Base-by-base conservation (phyloP, 345 rosid species). In the Eucalyptus erythrocorys region DNA sequence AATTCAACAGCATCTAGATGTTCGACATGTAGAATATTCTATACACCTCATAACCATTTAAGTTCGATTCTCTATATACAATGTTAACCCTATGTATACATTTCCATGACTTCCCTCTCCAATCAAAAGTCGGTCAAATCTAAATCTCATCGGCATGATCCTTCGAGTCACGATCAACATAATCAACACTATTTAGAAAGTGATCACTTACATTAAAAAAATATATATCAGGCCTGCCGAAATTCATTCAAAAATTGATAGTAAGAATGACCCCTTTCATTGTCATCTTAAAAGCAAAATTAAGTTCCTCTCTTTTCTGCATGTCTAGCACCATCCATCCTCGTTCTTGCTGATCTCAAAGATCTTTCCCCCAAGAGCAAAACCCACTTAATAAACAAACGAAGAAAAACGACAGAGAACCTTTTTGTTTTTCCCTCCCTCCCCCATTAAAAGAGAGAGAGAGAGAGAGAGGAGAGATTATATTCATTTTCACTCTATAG, bases 11-110 rank as follows among this genome's bases (percentile, higher is more conserved):
- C 2, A 22, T 5, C 14, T 6, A 5, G 8, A 10, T 14, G 3
- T 37, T 68, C 6, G 1, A 9, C 7, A 0, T 3, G 4, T 1
- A 17, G 2, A 19, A 10, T 19, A 76, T 76, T 10, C 24, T 6
- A 21, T 7, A 19, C 15, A 7, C 27, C 26, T 22, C 27, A 37
- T 22, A 21, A 76, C 30, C 27, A 21, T 76, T 21, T 13, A 21
- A 5, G 14, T 40, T 76, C 2, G 1, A 76, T 22, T 26, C 0
- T 21, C 5, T 10, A 19, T 6, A 71, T 37, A 24, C 4, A 37
- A 71, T 71, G 27, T 15, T 4, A n/a, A 7, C 1, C 5, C 5
- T 15, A 8, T 6, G 76, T 14, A 64, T 1, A 15, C 30, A 64
- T 13, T 64, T 64, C 1, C 76, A 30, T 10, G 10, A 64, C 34